Base-by-base conservation (phyloP, 2,329 filamentous ascomycete species). In the Lecanoromycetidae sp. region DNA sequence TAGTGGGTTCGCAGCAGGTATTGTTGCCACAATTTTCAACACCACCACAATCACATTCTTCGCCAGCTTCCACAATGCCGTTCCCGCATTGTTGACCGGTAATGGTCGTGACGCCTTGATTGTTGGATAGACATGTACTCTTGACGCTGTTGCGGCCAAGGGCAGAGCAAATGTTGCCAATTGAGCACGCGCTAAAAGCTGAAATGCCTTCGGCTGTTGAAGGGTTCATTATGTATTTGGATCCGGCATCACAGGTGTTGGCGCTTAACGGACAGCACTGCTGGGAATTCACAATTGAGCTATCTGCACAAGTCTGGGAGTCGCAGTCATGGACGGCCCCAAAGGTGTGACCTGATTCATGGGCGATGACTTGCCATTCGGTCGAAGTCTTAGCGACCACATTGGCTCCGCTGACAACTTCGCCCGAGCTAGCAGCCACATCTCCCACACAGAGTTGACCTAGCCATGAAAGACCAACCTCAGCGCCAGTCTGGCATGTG, bases 21-120 rank as follows among this genome's bases (percentile, higher is more conserved):
- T 96, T 91, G 58, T 72, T 65, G 20, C 71, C 77, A 61, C 91
- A 98, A 32, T 76, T 77, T 12, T 69, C 65, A 12, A 71, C 67
- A 46, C 90, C 90, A 52, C 91, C 91, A 59, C 91, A 98, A 65
- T 98, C 91, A 65, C 91, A 98, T 44, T 98, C 84, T 66, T 98
- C 91, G 53, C 87, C 91, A 15, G 76, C 71, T 66, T 96, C 91
- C 42, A 98, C 91, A 55, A 98, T 96, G 45, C 91, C 91, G 64
- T 98, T 98, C 49, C 91, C 91, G 64, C 91, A 98, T 60, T 88
- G 81, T 56, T 82, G 82, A 46, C 83, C 85, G 0, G 80, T 82
- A 56, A 94, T 85, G 23, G 84, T 91, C 26, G 77, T 75, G 38
- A 98, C 79, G 54, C 84, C 80, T 56, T 77, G 79, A 70, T 98